phyloP scores from a whole-genome alignment of 352 stramenopile genomes.

The Phytophthora europaea region DNA sequence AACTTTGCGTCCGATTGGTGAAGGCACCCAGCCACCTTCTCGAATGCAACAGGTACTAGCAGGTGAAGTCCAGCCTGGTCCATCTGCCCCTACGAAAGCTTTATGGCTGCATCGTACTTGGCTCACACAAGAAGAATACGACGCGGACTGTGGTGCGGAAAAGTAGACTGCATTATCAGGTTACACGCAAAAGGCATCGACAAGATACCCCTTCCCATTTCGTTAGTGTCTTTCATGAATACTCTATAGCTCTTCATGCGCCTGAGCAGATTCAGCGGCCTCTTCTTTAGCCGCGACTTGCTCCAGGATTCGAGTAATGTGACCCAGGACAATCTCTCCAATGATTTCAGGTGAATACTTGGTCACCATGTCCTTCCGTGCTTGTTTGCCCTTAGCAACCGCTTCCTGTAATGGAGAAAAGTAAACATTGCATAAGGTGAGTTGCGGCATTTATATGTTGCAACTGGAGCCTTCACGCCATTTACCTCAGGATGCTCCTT shows the following conservation, averaged over 20 bases:
- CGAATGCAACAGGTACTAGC: constrained; percentile 79
- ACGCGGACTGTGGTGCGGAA: constrained; percentile 53
- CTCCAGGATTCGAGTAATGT: constrained; percentile 74
- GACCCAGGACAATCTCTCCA: constrained; percentile 66
- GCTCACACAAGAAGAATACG: constrained; percentile 81
- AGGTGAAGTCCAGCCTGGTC: constrained; percentile 58
- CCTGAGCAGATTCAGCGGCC: constrained; percentile 8
- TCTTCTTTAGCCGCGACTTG: constrained; percentile 42
- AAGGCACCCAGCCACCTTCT: constrained; percentile 63
- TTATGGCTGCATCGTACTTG: constrained; percentile 90
- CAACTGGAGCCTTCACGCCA: too few species aligned
- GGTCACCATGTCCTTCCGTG: constrained; percentile 83
- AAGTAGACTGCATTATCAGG: constrained; percentile 14
- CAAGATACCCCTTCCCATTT: neutral
- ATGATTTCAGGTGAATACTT: constrained; percentile 87
- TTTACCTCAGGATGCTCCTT: constrained; percentile 65
- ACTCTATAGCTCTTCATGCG: constrained; percentile 70
- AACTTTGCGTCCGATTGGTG: constrained; percentile 81
- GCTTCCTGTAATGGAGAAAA: constrained; percentile 51
- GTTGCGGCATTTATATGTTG: neutral
- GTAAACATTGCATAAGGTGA: neutral
- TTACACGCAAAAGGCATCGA: neutral
- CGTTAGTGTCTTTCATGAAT: neutral
- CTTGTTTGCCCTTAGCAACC: constrained; percentile 68
- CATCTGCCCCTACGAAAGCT: constrained; percentile 80